Percentiles rank a stretch among this genome's conserved stretches.
phyloP scores from a whole-genome alignment of 1,284 basidiomycete genomes.

The Leccinum pachyderme region DNA sequence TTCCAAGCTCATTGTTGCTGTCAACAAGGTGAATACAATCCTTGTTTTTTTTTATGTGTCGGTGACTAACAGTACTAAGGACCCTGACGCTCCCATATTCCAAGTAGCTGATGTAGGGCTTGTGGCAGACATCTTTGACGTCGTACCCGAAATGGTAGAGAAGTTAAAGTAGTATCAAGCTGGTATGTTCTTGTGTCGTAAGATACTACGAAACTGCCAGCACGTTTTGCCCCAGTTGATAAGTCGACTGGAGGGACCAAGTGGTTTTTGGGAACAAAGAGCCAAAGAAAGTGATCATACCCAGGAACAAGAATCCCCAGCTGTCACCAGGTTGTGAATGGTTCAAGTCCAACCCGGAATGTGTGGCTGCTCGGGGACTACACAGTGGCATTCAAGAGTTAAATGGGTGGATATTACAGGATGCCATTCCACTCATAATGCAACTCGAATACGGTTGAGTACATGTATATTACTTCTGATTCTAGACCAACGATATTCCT shows the following conservation, averaged over 20 bases:
- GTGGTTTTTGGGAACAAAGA: neutral
- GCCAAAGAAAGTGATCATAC: neutral
- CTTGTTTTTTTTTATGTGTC: neutral
- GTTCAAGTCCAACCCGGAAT: too few species aligned
- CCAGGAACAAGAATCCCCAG: neutral
- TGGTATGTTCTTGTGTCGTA: constrained; percentile 2
- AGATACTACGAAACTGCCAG: neutral
- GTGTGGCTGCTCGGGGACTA: too few species aligned
- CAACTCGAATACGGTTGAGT: too few species aligned
- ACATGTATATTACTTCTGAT: too few species aligned
- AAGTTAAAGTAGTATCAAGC: constrained; percentile 64
- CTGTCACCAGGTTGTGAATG: too few species aligned
- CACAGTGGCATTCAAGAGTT: too few species aligned
- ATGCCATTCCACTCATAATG: too few species aligned
- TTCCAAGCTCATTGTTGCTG: constrained; percentile 96
- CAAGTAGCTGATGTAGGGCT: constrained; percentile 97
- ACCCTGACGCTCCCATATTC: constrained; percentile 98
- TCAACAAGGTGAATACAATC: constrained; percentile 78
- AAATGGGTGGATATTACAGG: too few species aligned
- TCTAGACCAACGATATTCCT: too few species aligned
- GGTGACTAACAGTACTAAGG: constrained; percentile 47
- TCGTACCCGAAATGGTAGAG: constrained; percentile 83
- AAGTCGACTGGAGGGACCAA: neutral
- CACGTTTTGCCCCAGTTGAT: neutral
- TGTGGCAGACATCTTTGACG: constrained; percentile 89